These are phyloP conservation scores for Candida gorgasii DNA, from an alignment of 805 yeast genomes.

Conservation along the genomic window DNA sequence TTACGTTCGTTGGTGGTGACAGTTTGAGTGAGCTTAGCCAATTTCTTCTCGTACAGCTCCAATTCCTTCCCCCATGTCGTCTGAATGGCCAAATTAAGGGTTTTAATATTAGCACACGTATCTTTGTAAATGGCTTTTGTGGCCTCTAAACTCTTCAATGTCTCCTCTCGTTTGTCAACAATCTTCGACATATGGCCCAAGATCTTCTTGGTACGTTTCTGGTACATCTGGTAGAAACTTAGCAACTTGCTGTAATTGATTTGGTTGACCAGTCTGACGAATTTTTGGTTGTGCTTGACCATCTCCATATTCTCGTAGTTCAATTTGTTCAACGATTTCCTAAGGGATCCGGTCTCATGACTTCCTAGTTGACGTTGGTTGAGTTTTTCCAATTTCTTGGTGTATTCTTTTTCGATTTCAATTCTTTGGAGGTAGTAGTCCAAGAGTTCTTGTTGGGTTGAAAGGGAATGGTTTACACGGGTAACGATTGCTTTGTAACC, in stretches of 20 bases:
- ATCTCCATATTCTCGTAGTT: conserved; percentile 59
- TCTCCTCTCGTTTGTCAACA: conserved; percentile 44
- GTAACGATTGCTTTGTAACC: conserved; percentile 58
- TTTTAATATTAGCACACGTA: conserved; percentile 59
- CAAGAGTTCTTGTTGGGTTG: conserved; percentile 46
- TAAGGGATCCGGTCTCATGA: conserved; percentile 59
- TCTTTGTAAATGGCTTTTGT: conserved; percentile 52
- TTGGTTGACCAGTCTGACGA: conserved; percentile 51
- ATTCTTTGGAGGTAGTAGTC: conserved; percentile 43
- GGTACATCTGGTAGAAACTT: conserved; percentile 51
- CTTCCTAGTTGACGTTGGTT: conserved; percentile 51
- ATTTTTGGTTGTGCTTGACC: conserved; percentile 56
- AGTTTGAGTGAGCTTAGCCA: conserved; percentile 48
- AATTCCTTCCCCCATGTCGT: conserved; percentile 75
- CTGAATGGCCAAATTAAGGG: conserved; percentile 60
- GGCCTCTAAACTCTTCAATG: conserved; percentile 35
- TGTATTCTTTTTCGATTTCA: conserved; percentile 72
- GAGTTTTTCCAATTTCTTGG: conserved; percentile 53
- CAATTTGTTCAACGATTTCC: conserved; percentile 59
- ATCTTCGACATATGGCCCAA: conserved; percentile 60
- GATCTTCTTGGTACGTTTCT: conserved; percentile 54
- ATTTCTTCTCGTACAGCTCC: conserved; percentile 57
- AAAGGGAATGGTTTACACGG: conserved; percentile 59
- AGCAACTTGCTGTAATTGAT: conserved; percentile 50
- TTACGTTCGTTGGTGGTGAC: conserved; percentile 48